These are phyloP conservation scores for Protomyces pachydermus DNA, from an alignment of 1,139 yeast genomes.

Conservation along the genomic window DNA sequence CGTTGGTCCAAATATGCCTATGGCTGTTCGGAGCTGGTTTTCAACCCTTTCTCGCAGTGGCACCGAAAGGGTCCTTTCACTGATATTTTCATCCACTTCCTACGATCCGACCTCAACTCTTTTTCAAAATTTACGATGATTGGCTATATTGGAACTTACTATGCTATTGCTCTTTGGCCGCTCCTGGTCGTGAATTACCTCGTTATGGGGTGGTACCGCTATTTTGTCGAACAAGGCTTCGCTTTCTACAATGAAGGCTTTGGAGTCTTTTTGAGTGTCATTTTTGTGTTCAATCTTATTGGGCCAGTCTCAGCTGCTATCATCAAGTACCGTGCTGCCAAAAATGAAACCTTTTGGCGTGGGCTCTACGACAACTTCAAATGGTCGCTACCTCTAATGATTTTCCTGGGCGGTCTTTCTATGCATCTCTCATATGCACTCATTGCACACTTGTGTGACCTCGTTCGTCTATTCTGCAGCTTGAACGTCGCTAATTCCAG, in stretches of 20 bases:
- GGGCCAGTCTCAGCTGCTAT: slow-evolving; percentile 30
- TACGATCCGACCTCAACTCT: slow-evolving; percentile 28
- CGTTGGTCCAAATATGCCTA: slow-evolving; percentile 32
- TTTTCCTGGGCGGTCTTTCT: slow-evolving; percentile 31
- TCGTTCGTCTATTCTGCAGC: background rate
- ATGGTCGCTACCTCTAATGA: slow-evolving; percentile 29
- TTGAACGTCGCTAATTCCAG: background rate
- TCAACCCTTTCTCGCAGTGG: slow-evolving; percentile 30
- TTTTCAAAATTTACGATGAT: slow-evolving; percentile 30
- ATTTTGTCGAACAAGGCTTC: slow-evolving; percentile 25
- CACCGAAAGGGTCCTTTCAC: slow-evolving; percentile 27
- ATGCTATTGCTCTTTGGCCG: slow-evolving; percentile 30
- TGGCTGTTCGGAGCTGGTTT: slow-evolving; percentile 31
- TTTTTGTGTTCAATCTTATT: slow-evolving; percentile 30
- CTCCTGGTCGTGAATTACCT: slow-evolving; percentile 29
- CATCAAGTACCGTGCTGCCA: slow-evolving; percentile 27
- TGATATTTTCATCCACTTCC: slow-evolving; percentile 29
- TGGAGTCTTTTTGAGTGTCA: slow-evolving; percentile 25
- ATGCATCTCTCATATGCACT: slow-evolving; percentile 31
- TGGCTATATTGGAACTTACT: slow-evolving; percentile 31
- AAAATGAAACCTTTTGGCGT: slow-evolving; percentile 24
- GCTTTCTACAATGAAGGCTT: slow-evolving; percentile 27
- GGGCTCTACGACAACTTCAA: slow-evolving; percentile 28
- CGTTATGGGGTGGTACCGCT: slow-evolving; percentile 30
- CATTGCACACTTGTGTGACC: slow-evolving; percentile 29